Evolutionary conservation across 2,329 filamentous ascomycete species (phyloP).

Genomic region (Alternaria conjuncta): DNA sequence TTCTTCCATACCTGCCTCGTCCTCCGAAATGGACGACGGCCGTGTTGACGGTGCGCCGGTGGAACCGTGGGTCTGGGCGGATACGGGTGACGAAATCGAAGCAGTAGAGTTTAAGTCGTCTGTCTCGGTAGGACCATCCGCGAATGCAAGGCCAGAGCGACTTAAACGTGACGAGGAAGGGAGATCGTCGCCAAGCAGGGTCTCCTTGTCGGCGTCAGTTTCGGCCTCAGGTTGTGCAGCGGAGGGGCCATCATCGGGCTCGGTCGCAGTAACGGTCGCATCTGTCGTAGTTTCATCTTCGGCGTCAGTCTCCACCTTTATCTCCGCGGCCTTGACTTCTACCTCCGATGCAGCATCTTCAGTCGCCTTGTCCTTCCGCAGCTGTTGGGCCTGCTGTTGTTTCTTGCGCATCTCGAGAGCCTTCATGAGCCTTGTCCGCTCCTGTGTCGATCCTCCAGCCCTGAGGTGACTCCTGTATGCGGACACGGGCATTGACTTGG

Average conservation of each 20-base stretch:
- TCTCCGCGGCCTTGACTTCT: conserved; percentile 4
- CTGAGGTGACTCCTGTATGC: conserved; percentile 43
- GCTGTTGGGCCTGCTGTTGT: conserved; percentile 60
- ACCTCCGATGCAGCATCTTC: conserved; percentile 11
- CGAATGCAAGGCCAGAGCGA: conserved; percentile 64
- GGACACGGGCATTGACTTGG: conserved; percentile 54
- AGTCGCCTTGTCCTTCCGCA: conserved; percentile 27
- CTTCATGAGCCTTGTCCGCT: conserved; percentile 93
- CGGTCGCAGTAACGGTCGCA: not conserved
- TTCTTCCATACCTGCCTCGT: conserved; percentile 34
- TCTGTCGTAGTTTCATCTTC: not conserved
- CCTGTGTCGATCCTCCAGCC: conserved; percentile 73
- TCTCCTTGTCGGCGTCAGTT: conserved; percentile 15
- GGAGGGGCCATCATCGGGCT: conserved; percentile 1
- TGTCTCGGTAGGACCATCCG: conserved; percentile 43
- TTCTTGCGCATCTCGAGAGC: conserved; percentile 89
- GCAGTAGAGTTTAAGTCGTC: conserved; percentile 46
- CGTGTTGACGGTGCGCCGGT: conserved; percentile 47
- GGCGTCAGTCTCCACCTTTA: not conserved
- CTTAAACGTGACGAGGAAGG: conserved; percentile 17
- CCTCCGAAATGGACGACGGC: conserved; percentile 49
- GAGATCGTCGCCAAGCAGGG: conserved; percentile 19
- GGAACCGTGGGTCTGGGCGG: conserved; percentile 48
- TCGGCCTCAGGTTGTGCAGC: conserved; percentile 11
- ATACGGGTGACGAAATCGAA: conserved; percentile 47